phyloP scores from a whole-genome alignment of 305 asterid species.

The Ajuga reptans region DNA sequence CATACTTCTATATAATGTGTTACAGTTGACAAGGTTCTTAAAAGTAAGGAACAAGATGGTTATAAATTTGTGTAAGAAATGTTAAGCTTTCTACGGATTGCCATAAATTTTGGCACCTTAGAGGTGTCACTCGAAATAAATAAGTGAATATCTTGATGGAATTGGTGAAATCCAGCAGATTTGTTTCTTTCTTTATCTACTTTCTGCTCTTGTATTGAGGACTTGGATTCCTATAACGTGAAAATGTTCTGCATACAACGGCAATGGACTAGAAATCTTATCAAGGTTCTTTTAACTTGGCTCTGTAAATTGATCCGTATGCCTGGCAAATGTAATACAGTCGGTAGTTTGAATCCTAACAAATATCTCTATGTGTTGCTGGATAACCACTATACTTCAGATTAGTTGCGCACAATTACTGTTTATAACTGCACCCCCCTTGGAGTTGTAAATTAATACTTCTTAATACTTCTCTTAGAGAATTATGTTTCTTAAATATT shows the following conservation, averaged over 20 bases:
- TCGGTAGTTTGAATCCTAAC: background rate
- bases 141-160: background rate
- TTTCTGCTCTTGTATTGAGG: background rate
- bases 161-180: background rate
- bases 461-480: background rate
- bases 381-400: background rate
- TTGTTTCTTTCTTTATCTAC: background rate
- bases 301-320: background rate
- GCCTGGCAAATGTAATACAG: background rate
- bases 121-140: background rate
- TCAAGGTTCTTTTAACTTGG: too few species aligned
- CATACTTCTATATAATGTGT: background rate
- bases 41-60: slow-evolving; percentile 1
- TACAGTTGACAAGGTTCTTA: background rate
- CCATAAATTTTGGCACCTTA: background rate
- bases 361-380: background rate
- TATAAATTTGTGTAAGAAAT: background rate
- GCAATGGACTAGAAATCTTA: too few species aligned
- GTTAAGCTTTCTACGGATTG: too few species aligned
- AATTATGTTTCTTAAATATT: background rate
- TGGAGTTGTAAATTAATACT: slow-evolving; percentile 3
- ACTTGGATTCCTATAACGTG: background rate
- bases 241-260: background rate
- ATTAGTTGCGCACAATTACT: background rate
- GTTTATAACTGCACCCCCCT: slow-evolving; percentile 10